Base-by-base conservation (phyloP, 495 filamentous ascomycete species). In the Bombardia bombarda region DNA sequence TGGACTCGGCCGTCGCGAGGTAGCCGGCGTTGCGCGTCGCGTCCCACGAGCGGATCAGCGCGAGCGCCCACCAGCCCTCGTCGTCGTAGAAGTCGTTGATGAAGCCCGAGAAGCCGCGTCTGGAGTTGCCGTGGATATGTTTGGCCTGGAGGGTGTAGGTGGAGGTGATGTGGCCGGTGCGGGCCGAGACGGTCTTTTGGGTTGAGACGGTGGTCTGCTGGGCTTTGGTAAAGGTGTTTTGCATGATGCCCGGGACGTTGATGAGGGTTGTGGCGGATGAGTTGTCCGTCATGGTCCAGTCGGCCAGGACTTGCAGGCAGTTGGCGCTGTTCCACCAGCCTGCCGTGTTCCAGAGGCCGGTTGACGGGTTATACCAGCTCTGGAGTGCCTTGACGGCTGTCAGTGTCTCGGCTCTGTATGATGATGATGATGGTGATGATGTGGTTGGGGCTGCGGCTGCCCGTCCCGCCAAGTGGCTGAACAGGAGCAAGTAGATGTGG, bases 241-340 rank as follows among this genome's bases (percentile, higher is more conserved):
- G 38, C 18, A 71, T 60, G 40, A 72, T 53, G 40, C 50, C 49
- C 28, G 57, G 42, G 18, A 73, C 53, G 32, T 54, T 52, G n/a
- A n/a, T n/a, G 16, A 72, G 28, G 13, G 44, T 46, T 16, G 50
- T 38, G 28, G 60, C 57, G 24, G 55, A 48, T 5, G 47, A 20
- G 1, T 43, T 47, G 28, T 59, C 57, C 17, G 73, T 28, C 8
- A 63, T 46, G 13, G 78, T 79, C 47, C 82, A 70, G 51, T 87
- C 79, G 46, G 71, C 76, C 28, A 86, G 55, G 19, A 71, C 66
- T 2, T 80, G 84, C 46, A 87, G 58, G 42, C 69, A 72, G 56
- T 86, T 89, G 43, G 78, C 84, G 30, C 74, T 76, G 60, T 87
- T 84, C 84, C 84, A 89, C 84, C 84, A 89, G 2, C 78, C 78